Conservation (phyloP, 1,139 yeast genomes). For the Yamadazyma kanchanaburiensis region DNA sequence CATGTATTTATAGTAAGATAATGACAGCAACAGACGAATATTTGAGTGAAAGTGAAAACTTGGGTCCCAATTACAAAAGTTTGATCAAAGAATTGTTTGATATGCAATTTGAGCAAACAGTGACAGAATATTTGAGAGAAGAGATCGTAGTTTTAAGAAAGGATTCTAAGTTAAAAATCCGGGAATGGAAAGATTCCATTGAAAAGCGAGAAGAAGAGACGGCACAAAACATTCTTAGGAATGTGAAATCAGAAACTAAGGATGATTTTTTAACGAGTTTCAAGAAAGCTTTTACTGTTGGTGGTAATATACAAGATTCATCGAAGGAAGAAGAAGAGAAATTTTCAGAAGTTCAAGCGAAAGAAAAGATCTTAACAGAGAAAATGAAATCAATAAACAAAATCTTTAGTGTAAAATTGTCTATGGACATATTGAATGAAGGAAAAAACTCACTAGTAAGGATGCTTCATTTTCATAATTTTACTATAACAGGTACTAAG, state of each 20-base stretch:
- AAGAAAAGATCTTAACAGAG: constrained; percentile 42
- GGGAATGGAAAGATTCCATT: constrained; percentile 33
- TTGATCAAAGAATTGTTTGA: constrained; percentile 42
- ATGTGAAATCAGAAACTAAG: constrained; percentile 40
- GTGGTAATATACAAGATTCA: constrained; percentile 13
- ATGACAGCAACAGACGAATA: constrained; percentile 21
- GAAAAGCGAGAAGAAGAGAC: constrained; percentile 41
- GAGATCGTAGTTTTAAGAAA: constrained; percentile 32
- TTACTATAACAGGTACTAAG: constrained; percentile 29
- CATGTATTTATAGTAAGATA: constrained; percentile 29
- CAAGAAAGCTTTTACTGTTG: constrained; percentile 54
- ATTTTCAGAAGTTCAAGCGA: constrained; percentile 40
- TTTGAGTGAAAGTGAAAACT: constrained; percentile 27
- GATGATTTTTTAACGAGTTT: constrained; percentile 55
- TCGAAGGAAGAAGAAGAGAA: constrained; percentile 15
- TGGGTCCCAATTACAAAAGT: constrained; percentile 30
- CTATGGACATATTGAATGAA: constrained; percentile 35
- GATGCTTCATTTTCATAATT: constrained; percentile 30
- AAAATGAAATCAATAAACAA: constrained; percentile 40
- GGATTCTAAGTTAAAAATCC: constrained; percentile 23
- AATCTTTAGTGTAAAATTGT: constrained; percentile 39
- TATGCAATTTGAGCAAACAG: constrained; percentile 45
- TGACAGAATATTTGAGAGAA: constrained; percentile 49
- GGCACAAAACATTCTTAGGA: constrained; percentile 34
- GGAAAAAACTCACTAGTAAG: constrained; percentile 35